Conservation (phyloP, 495 filamentous ascomycete species). For the Podospora pseudopauciseta region DNA sequence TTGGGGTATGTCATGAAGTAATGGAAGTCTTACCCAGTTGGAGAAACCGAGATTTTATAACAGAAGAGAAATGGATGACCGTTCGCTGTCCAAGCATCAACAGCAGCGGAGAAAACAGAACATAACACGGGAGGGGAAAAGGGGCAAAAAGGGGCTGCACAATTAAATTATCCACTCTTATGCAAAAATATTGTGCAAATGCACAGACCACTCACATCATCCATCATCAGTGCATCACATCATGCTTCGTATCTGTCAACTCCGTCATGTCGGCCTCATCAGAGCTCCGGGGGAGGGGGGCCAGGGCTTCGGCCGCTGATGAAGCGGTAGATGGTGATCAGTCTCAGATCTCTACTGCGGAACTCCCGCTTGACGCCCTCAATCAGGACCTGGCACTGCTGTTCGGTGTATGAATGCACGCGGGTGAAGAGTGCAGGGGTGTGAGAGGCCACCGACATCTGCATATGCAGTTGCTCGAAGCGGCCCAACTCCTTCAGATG, state of each 20-base stretch:
- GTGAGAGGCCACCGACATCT: constrained; percentile 29
- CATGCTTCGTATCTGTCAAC: neutral
- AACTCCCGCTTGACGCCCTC: constrained; percentile 30
- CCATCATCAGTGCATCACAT: neutral
- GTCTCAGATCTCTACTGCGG: constrained; percentile 24
- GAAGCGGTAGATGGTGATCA: constrained; percentile 29
- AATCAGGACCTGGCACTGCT: constrained; percentile 23
- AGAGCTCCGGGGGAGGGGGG: constrained; percentile 6
- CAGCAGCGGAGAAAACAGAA: neutral
- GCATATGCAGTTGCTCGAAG: constrained; percentile 26
- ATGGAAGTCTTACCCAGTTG: too few relatives aligned
- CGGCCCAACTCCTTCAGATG: constrained; percentile 50
- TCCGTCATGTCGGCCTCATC: neutral
- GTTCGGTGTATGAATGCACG: constrained; percentile 11
- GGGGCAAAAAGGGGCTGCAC: neutral
- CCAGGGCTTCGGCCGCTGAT: constrained; percentile 21
- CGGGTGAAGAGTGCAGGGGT: constrained; percentile 20
- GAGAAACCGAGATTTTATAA: too few relatives aligned
- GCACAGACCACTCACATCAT: neutral
- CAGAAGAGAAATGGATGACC: too few relatives aligned
- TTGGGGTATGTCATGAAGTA: too few relatives aligned
- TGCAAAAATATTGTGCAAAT: neutral
- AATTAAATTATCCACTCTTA: neutral
- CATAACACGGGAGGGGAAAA: neutral
- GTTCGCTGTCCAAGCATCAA: too few relatives aligned